A percentile compares a stretch with the other conserved stretches of the same genome.
Conservation (phyloP, 305 asterid species). For the Andrographis paniculata region DNA sequence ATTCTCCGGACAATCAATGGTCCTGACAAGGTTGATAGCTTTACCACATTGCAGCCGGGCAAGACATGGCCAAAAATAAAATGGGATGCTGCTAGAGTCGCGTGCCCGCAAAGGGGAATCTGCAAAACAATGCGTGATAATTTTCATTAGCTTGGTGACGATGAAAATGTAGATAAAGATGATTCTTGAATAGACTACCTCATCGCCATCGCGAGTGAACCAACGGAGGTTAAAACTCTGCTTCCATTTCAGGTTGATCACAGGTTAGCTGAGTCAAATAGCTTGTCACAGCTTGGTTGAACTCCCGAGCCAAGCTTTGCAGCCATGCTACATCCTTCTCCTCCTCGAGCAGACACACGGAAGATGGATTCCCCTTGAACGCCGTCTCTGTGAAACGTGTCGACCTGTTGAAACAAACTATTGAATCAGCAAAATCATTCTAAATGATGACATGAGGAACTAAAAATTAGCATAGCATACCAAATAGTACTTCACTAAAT, state of each 20-base stretch:
- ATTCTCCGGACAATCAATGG: slow-evolving; percentile 14
- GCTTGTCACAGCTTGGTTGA: slow-evolving; percentile 14
- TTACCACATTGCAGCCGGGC: slow-evolving; percentile 13
- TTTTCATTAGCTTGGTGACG: neutral
- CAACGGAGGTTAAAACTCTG: slow-evolving; percentile 15
- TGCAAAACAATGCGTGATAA: slow-evolving; percentile 3
- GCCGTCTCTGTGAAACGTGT: no score
- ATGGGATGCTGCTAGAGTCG: slow-evolving; percentile 32
- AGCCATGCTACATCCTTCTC: slow-evolving; percentile 17
- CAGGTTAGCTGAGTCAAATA: slow-evolving; percentile 1
- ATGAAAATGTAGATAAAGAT: neutral
- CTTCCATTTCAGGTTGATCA: no score
- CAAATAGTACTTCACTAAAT: no score
- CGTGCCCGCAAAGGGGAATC: slow-evolving; percentile 34
- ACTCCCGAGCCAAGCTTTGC: slow-evolving; percentile 14
- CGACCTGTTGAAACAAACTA: no score
- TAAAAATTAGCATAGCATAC: no score
- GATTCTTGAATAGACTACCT: slow-evolving; percentile 2
- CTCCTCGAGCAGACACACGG: slow-evolving; percentile 14
- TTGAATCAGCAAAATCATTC: no score
- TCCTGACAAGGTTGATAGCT: slow-evolving; percentile 21
- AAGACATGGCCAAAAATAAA: slow-evolving; percentile 15
- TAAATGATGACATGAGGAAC: no score
- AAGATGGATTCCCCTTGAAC: slow-evolving; percentile 6
- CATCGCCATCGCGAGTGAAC: slow-evolving; percentile 19